A percentile compares a stretch with the other conserved stretches of the same genome.
phyloP scores from a whole-genome alignment of 129 eudicot species.

The Lactuca saligna region DNA sequence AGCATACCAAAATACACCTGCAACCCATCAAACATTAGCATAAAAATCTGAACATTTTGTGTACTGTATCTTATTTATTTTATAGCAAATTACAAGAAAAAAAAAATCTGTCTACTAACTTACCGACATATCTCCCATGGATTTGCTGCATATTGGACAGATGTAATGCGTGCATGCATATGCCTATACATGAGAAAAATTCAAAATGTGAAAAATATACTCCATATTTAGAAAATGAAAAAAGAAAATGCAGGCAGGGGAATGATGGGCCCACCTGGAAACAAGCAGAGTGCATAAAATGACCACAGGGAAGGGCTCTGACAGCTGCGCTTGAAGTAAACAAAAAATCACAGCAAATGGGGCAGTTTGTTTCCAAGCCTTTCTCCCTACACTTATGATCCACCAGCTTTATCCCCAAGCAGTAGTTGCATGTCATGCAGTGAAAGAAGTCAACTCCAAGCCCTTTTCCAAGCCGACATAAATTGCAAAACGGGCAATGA shows the following conservation, averaged over 20 bases:
- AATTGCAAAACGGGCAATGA: slow-evolving; percentile 95
- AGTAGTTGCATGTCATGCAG: slow-evolving; percentile 99
- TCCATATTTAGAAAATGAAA: neutral
- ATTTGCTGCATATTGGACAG: slow-evolving; percentile 98
- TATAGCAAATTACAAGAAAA: too few relatives aligned
- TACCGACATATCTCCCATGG: slow-evolving; percentile 99
- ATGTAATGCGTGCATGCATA: slow-evolving; percentile 85
- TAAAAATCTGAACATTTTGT: too few relatives aligned
- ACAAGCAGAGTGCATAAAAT: slow-evolving; percentile 99
- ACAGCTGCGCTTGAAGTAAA: slow-evolving; percentile 92
- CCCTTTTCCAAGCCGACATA: slow-evolving; percentile 93
- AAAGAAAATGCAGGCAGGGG: slow-evolving; percentile 5
- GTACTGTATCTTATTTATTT: too few relatives aligned
- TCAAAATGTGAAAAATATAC: neutral
- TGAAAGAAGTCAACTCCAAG: slow-evolving; percentile 92
- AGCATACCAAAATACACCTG: slow-evolving; percentile 98
- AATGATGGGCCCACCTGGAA: slow-evolving; percentile 58
- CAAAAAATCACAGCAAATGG: slow-evolving; percentile 93
- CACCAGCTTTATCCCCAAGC: slow-evolving; percentile 72
- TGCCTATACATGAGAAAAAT: slow-evolving; percentile 41
- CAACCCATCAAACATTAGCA: neutral
- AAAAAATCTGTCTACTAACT: slow-evolving; percentile 14
- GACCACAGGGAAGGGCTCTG: slow-evolving; percentile 96
- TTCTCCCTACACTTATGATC: slow-evolving; percentile 98
- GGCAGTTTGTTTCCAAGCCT: slow-evolving; percentile 94